A percentile compares a stretch with the other conserved stretches of the same genome.
Evolutionary conservation across 495 filamentous ascomycete species (phyloP).

Genomic region (Apodospora peruviana): DNA sequence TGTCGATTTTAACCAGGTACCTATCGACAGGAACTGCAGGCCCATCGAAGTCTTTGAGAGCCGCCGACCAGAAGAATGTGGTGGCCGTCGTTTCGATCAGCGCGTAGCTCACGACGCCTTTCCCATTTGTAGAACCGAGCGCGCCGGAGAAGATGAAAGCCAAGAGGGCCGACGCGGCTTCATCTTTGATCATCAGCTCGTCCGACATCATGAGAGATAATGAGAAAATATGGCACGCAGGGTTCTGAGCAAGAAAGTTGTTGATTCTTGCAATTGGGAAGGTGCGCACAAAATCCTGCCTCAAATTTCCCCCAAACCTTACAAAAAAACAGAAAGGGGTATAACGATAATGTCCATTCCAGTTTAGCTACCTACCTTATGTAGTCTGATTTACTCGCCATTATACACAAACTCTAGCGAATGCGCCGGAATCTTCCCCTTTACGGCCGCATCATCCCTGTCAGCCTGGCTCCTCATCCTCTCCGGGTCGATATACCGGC

Average conservation of each 20-base stretch:
- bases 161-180: slow-evolving; percentile 4
- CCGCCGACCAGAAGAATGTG: slow-evolving; percentile 4
- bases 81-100: background rate
- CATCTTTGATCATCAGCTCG: background rate
- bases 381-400: too few relatives aligned
- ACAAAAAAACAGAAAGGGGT: too few relatives aligned
- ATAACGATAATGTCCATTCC: background rate
- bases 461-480: slow-evolving; percentile 30
- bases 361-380: too few relatives aligned
- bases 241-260: background rate
- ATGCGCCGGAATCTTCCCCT: slow-evolving; percentile 31
- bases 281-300: too few relatives aligned
- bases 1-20: slow-evolving; percentile 3
- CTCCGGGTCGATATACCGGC: slow-evolving; percentile 44
- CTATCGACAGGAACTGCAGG: background rate
- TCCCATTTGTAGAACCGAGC: background rate
- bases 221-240: background rate
- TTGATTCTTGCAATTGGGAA: slow-evolving; percentile 1
- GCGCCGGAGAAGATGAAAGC: slow-evolving; percentile 2
- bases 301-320: too few relatives aligned
- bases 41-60: background rate
- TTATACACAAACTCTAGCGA: slow-evolving; percentile 18
- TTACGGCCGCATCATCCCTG: slow-evolving; percentile 15
- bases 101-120: background rate
- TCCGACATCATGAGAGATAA: slow-evolving; percentile 1